Evolutionary conservation across 2,329 filamentous ascomycete species (phyloP).

Genomic region (Phialophora verrucosa): DNA sequence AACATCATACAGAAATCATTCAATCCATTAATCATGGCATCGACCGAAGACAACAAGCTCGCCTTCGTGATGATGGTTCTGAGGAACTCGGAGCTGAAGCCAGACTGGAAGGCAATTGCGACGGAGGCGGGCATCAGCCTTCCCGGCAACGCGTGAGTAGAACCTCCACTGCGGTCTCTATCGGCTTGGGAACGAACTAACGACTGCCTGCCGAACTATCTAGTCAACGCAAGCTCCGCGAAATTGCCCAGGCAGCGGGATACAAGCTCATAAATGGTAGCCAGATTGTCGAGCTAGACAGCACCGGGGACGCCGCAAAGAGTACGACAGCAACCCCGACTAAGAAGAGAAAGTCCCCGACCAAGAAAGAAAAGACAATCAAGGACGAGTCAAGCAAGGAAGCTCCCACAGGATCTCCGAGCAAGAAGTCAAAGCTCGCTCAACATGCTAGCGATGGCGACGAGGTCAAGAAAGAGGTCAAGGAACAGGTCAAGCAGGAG

Average conservation of each 20-base stretch:
- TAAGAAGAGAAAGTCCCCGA: background rate
- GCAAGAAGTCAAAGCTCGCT: background rate
- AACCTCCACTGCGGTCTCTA: background rate
- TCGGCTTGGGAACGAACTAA: background rate
- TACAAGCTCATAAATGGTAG: slow-evolving; percentile 5
- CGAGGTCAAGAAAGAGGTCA: background rate
- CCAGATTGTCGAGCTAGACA: slow-evolving; percentile 11
- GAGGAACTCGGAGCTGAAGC: background rate
- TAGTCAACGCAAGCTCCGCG: background rate
- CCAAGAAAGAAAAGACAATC: background rate
- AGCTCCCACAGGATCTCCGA: background rate
- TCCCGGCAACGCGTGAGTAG: slow-evolving; percentile 2
- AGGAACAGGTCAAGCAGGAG: background rate
- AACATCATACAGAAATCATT: background rate
- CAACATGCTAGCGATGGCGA: background rate
- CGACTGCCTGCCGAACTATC: background rate
- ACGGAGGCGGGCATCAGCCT: background rate
- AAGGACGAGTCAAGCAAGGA: background rate
- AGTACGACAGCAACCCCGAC: background rate
- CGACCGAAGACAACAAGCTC: slow-evolving; percentile 1
- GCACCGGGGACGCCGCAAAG: background rate
- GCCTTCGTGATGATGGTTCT: background rate
- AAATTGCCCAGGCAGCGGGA: background rate
- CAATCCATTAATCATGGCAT: background rate
- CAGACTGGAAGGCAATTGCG: slow-evolving; percentile 1